Evolutionary conservation across 345 rosid genomes (phyloP).

Genomic region (Hevea brasiliensis): DNA sequence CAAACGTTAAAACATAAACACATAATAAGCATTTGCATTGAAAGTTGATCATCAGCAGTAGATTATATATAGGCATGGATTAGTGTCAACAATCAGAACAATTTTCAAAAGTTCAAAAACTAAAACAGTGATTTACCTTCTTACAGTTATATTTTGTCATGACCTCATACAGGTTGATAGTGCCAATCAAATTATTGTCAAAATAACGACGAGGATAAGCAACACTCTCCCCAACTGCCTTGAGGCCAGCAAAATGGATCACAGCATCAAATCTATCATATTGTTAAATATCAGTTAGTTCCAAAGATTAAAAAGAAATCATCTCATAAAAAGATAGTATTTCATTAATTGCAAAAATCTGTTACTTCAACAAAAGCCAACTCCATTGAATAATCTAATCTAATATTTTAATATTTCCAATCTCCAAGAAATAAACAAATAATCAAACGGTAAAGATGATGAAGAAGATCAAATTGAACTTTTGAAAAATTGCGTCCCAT

Average conservation of each 20-base stretch:
- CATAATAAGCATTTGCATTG: not conserved
- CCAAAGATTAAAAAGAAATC: not conserved
- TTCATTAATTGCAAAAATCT: not conserved
- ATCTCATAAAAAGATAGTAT: not conserved
- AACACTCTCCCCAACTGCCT: conserved; percentile 93
- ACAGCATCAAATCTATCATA: conserved; percentile 80
- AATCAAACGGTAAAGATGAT: not conserved
- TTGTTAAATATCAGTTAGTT: not conserved
- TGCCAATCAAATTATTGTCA: conserved; percentile 72
- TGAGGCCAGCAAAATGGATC: conserved; percentile 92
- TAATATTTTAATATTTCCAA: not conserved
- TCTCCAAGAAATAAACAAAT: not conserved
- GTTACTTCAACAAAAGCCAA: not conserved
- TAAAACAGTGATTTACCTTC: conserved; percentile 40
- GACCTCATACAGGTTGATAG: conserved; percentile 66
- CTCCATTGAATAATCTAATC: too few species aligned
- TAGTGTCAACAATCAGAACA: not conserved
- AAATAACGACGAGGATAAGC: conserved; percentile 76
- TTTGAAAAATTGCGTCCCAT: not conserved
- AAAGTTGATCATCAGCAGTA: not conserved
- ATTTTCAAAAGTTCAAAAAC: not conserved
- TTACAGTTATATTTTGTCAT: conserved; percentile 76
- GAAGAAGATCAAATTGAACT: not conserved
- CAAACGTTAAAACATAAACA: not conserved
- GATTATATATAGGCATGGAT: not conserved